Evolutionary conservation across 495 filamentous ascomycete genomes (phyloP).

Genomic region (Neurospora sp.): DNA sequence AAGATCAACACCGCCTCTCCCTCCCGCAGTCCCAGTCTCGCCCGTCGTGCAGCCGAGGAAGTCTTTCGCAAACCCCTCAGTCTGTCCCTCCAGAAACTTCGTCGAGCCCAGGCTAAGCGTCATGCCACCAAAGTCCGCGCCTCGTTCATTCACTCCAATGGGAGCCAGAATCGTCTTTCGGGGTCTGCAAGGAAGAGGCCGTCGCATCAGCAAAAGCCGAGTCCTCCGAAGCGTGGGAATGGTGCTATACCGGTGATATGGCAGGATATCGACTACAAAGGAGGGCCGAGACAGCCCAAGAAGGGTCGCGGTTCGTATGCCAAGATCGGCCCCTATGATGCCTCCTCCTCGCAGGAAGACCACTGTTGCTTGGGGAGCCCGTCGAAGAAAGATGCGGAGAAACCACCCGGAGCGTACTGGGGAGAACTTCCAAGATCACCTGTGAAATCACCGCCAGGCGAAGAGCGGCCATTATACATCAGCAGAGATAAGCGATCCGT

Average conservation of each 20-base stretch:
- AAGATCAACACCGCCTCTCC: conserved; percentile 20
- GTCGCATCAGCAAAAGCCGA: conserved; percentile 1
- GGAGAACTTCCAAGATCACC: conserved; percentile 6
- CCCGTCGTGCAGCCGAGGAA: conserved; percentile 27
- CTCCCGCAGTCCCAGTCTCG: conserved; percentile 11
- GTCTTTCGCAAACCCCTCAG: conserved; percentile 25
- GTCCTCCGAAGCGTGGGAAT: neutral
- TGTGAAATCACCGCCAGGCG: neutral
- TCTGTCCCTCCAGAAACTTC: conserved; percentile 18
- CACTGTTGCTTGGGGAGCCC: conserved; percentile 12
- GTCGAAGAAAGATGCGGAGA: neutral
- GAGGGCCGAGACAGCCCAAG: neutral
- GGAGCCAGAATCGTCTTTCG: conserved; percentile 4
- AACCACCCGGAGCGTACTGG: conserved; percentile 6
- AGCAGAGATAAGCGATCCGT: neutral
- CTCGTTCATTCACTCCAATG: conserved; percentile 13
- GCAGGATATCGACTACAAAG: conserved; percentile 1
- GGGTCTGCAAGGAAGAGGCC: conserved; percentile 1
- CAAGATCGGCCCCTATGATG: neutral
- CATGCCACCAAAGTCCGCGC: conserved; percentile 15
- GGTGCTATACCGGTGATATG: neutral
- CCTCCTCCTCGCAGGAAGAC: conserved; percentile 1
- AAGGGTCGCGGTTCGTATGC: conserved; percentile 4
- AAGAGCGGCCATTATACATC: neutral
- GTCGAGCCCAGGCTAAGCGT: conserved; percentile 16